Percentiles rank a stretch among this genome's conserved stretches.
Evolutionary conservation across 108 stramenopile species (phyloP).

Genomic region (Skeletonema marinoi): DNA sequence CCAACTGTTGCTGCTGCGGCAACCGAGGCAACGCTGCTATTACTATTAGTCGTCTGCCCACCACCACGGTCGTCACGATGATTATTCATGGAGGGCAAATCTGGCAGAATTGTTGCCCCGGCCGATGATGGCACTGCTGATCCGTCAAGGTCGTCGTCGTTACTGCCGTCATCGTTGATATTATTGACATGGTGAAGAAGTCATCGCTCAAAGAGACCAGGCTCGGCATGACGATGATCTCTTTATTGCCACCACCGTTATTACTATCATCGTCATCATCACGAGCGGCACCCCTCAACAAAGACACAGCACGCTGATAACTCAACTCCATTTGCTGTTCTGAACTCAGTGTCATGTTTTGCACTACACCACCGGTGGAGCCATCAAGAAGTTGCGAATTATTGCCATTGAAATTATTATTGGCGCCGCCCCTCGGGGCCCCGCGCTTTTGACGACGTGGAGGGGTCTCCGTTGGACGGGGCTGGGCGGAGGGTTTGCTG

Average conservation of each 20-base stretch:
- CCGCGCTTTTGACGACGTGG: conserved; percentile 1
- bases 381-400: background rate
- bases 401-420: background rate
- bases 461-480: background rate
- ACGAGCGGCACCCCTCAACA: background rate
- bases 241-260: background rate
- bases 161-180: too few relatives aligned
- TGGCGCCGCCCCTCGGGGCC: too few relatives aligned
- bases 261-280: background rate
- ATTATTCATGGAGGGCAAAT: too few relatives aligned
- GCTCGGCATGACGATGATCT: conserved; percentile 12
- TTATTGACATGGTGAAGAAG: conserved; percentile 1
- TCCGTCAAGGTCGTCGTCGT: background rate
- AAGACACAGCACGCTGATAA: background rate
- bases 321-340: conserved; percentile 10
- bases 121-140: too few relatives aligned
- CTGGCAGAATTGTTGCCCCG: too few relatives aligned
- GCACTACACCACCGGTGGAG: too few relatives aligned
- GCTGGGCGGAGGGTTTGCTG: background rate
- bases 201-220: conserved; percentile 24
- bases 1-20: too few relatives aligned
- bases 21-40: too few relatives aligned
- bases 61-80: too few relatives aligned
- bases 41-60: too few relatives aligned
- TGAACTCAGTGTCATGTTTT: background rate